Conservation (phyloP, 2,329 filamentous ascomycete species). For the Geosmithia flava region DNA sequence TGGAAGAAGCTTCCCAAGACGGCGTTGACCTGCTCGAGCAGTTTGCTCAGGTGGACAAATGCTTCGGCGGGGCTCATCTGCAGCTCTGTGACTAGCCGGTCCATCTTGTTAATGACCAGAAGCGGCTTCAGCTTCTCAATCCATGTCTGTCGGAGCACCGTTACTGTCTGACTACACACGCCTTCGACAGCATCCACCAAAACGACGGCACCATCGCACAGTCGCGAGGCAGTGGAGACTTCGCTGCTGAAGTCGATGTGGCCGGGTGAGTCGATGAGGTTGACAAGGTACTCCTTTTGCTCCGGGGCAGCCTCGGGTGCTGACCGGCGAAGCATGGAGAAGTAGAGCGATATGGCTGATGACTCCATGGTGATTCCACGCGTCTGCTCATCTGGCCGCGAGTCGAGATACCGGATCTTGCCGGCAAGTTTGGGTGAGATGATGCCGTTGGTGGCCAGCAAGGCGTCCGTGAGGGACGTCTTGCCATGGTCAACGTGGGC, state of each 20-base stretch:
- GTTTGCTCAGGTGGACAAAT: constrained; percentile 75
- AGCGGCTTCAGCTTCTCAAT: constrained; percentile 89
- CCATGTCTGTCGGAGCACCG: constrained; percentile 89
- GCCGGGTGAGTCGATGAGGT: constrained; percentile 87
- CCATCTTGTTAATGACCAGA: constrained; percentile 97
- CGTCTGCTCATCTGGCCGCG: constrained; percentile 86
- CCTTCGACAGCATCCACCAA: constrained; percentile 95
- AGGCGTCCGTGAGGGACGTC: constrained; percentile 88
- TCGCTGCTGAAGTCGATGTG: constrained; percentile 99
- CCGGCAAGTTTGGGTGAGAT: constrained; percentile 95
- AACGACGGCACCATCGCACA: constrained; percentile 91
- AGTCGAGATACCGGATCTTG: constrained; percentile 96
- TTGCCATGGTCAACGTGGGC: constrained; percentile 98
- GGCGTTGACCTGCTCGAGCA: constrained; percentile 93
- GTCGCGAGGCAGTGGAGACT: constrained; percentile 84
- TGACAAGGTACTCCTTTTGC: constrained; percentile 86
- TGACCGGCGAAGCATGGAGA: constrained; percentile 73
- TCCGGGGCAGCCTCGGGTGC: constrained; percentile 55
- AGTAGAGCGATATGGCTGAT: constrained; percentile 91
- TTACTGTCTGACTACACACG: constrained; percentile 97
- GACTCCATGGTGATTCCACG: constrained; percentile 99
- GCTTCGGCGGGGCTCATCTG: constrained; percentile 88
- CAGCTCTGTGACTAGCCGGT: constrained; percentile 83
- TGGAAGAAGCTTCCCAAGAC: constrained; percentile 97
- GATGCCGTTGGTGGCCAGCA: constrained; percentile 97